Conservation (phyloP, 2,329 filamentous ascomycete species). For the Fusarium chlamydosporum region DNA sequence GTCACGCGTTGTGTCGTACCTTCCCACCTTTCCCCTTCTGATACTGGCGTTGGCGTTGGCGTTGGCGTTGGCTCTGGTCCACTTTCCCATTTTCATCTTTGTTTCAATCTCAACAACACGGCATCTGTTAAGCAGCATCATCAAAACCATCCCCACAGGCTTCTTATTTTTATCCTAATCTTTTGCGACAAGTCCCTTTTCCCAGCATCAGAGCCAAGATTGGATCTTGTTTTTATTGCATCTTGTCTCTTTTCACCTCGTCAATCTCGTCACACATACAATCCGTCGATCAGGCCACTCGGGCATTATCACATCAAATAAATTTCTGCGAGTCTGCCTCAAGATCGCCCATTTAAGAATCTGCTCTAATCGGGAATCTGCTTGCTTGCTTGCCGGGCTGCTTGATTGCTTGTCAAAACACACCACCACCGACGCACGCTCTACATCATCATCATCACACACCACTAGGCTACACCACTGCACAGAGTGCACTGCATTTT, state of each 20-base stretch:
- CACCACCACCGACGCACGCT: slow-evolving; percentile 37
- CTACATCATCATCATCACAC: slow-evolving; percentile 43
- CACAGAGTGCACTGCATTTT: slow-evolving; percentile 29
- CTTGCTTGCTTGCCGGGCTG: background rate
- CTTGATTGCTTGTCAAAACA: slow-evolving; percentile 29
- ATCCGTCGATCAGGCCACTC: slow-evolving; percentile 31
- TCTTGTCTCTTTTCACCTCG: slow-evolving; percentile 13
- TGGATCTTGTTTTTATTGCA: slow-evolving; percentile 6
- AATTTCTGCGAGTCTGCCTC: slow-evolving; percentile 3
- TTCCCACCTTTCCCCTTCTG: slow-evolving; percentile 36
- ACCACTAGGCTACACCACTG: slow-evolving; percentile 18
- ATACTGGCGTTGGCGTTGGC: slow-evolving; percentile 30
- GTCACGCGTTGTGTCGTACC: slow-evolving; percentile 30
- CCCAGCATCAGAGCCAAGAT: background rate
- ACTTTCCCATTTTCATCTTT: slow-evolving; percentile 41
- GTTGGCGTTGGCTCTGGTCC: slow-evolving; percentile 25
- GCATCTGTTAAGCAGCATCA: slow-evolving; percentile 21
- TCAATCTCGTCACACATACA: slow-evolving; percentile 11
- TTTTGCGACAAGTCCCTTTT: slow-evolving; percentile 16
- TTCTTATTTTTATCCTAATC: slow-evolving; percentile 27
- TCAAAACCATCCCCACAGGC: slow-evolving; percentile 28
- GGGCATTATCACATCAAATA: slow-evolving; percentile 16
- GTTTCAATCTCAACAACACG: slow-evolving; percentile 41
- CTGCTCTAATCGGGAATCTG: slow-evolving; percentile 8
- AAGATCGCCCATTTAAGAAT: slow-evolving; percentile 6